phyloP scores from a whole-genome alignment of 2,329 filamentous ascomycete species.

The Aspergillus novoparasiticus region DNA sequence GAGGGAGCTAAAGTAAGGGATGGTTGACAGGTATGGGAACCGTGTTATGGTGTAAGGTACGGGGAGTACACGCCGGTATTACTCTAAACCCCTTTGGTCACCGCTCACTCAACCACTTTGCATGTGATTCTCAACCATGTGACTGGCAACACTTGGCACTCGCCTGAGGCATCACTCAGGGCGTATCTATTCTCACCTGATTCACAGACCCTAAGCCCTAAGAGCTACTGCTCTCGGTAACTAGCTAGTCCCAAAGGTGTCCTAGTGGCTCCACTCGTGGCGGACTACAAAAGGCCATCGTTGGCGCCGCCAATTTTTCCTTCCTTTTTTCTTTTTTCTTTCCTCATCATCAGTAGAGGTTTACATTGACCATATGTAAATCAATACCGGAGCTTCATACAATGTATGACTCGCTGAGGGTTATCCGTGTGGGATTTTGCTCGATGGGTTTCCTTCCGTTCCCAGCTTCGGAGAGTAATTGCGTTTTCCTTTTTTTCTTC shows the following conservation, averaged over 20 bases:
- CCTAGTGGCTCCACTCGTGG: slow-evolving; percentile 23
- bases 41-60: not conserved
- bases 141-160: slow-evolving; percentile 1
- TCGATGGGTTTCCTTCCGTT: slow-evolving; percentile 53
- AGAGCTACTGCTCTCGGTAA: slow-evolving; percentile 4
- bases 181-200: not conserved
- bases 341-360: slow-evolving; percentile 56
- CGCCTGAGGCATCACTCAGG: not conserved
- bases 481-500: slow-evolving; percentile 50
- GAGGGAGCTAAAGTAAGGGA: not conserved
- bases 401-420: slow-evolving; percentile 52
- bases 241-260: slow-evolving; percentile 22
- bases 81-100: slow-evolving; percentile 4
- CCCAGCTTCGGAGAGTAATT: slow-evolving; percentile 50
- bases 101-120: slow-evolving; percentile 13
- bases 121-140: slow-evolving; percentile 23
- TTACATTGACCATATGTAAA: slow-evolving; percentile 54
- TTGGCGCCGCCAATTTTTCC: slow-evolving; percentile 15
- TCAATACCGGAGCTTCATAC: slow-evolving; percentile 49
- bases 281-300: slow-evolving; percentile 33
- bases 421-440: slow-evolving; percentile 46
- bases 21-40: not conserved
- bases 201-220: slow-evolving; percentile 18
- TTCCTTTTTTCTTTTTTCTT: slow-evolving; percentile 37
- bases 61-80: not conserved